Evolutionary conservation across 129 eudicot genomes (phyloP), one percentile per base, ranked within the genome.

Genomic region (Artemisia tridentata): DNA sequence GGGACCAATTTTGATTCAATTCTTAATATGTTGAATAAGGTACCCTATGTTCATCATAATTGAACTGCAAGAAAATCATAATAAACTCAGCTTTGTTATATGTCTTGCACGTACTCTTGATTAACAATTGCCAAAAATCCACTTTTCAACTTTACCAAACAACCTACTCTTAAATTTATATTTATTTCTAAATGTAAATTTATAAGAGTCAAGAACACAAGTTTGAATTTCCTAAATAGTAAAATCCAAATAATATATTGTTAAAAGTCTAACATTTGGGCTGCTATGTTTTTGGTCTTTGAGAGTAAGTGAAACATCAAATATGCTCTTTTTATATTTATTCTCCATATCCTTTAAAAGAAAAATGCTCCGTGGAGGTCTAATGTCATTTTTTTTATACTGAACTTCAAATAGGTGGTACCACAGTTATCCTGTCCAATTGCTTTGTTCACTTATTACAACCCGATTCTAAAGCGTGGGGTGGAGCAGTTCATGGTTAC

Each of bases 391-490:
- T 76, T 49, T 25, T 48, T 69, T n/a, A n/a, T n/a, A n/a, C 4
- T 63, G 14, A 73, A 73, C 45, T 68, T 19, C 50, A 19, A 68
- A 63, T 80, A 93, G 98, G 98, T 93, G 74, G 80, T 85, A 49
- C 97, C 98, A 29, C 82, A 87, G 14, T 72, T 93, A 77, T 87
- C 97, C 2, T 83, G 97, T 72, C 98, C 98, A 25, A 54, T 93
- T 71, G 96, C 98, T 67, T 75, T 93, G 64, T 93, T 93, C 81
- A 68, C 98, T n/a, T 93, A 93, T 74, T 89, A 93, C 65, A 93
- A 93, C 65, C 98, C 98, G 19, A 93, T 93, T 74, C 92, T 93
- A 57, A 93, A 89, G 81, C 86, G 95, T 69, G 98, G 98, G 31
- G 84, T 87, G 65, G 96, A 78, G 75, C 78, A 84, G 72, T 93